Percentiles rank a stretch among this genome's conserved stretches.
These are phyloP conservation scores for Hura crepitans DNA, from an alignment of 441 rosid genomes.

Conservation along the genomic window DNA sequence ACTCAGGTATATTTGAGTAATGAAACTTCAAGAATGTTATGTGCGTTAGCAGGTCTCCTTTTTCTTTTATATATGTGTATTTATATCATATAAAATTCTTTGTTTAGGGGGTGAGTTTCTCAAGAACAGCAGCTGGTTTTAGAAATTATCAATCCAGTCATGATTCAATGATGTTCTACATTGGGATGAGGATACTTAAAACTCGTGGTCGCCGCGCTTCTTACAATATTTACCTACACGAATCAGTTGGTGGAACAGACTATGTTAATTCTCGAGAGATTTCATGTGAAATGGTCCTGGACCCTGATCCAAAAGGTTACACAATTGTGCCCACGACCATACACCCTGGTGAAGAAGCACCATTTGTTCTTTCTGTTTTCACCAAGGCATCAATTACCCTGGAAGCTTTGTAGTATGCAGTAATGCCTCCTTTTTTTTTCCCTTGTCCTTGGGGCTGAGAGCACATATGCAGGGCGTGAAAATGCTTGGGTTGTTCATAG, in stretches of 20 bases:
- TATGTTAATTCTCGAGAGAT: slow-evolving; percentile 99
- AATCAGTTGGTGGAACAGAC: slow-evolving; percentile 99
- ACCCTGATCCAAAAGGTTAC: slow-evolving; percentile 99
- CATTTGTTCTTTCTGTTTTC: slow-evolving; percentile 96
- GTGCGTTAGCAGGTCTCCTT: background rate
- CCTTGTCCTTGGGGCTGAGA: slow-evolving; percentile 29
- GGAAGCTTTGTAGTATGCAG: slow-evolving; percentile 60
- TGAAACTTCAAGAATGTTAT: slow-evolving; percentile 1
- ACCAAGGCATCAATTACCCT: slow-evolving; percentile 83
- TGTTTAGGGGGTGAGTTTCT: slow-evolving; percentile 94
- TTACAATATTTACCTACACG: slow-evolving; percentile 93
- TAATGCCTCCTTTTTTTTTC: slow-evolving; percentile 29
- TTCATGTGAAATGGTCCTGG: slow-evolving; percentile 99
- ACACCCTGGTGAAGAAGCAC: slow-evolving; percentile 99
- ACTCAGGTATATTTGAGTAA: slow-evolving; percentile 62
- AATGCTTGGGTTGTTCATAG: slow-evolving; percentile 40
- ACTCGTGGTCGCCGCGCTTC: slow-evolving; percentile 98
- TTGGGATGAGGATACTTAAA: slow-evolving; percentile 98
- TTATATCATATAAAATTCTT: slow-evolving; percentile 11
- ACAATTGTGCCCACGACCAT: slow-evolving; percentile 98
- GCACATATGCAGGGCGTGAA: slow-evolving; percentile 28
- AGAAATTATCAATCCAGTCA: slow-evolving; percentile 96
- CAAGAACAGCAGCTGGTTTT: slow-evolving; percentile 94
- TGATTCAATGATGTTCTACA: slow-evolving; percentile 95
- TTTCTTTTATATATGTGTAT: background rate